Conservation (phyloP, 2,329 filamentous ascomycete genomes). For the Penicillium sp. region DNA sequence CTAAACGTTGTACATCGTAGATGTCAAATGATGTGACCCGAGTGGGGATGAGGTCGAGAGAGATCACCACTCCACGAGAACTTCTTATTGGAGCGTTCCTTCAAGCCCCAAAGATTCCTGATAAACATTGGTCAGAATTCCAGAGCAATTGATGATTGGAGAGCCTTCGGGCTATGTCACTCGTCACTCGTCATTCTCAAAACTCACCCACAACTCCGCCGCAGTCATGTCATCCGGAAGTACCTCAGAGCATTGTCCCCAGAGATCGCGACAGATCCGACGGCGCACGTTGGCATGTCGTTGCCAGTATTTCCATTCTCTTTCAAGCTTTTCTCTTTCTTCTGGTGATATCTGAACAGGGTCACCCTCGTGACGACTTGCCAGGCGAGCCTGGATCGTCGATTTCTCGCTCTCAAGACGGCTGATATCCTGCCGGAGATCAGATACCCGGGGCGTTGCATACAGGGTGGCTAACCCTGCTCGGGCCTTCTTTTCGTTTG, state of each 20-base stretch:
- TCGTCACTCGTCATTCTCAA: neutral
- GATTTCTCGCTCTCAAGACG: slow-evolving; percentile 47
- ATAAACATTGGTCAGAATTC: slow-evolving; percentile 7
- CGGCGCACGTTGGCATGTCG: slow-evolving; percentile 41
- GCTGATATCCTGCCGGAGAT: slow-evolving; percentile 47
- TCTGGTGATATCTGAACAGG: slow-evolving; percentile 44
- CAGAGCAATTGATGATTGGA: slow-evolving; percentile 8
- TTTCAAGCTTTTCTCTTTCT: slow-evolving; percentile 49
- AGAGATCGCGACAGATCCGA: slow-evolving; percentile 52
- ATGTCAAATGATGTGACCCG: slow-evolving; percentile 24
- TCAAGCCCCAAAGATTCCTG: slow-evolving; percentile 41
- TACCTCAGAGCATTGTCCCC: slow-evolving; percentile 49
- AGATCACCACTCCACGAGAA: slow-evolving; percentile 20
- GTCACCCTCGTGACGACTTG: slow-evolving; percentile 42
- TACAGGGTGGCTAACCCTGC: slow-evolving; percentile 47
- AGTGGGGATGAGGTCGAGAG: slow-evolving; percentile 12
- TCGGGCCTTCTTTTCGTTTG: slow-evolving; percentile 51
- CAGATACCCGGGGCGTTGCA: slow-evolving; percentile 50
- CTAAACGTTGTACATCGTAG: slow-evolving; percentile 5
- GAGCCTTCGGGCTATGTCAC: neutral
- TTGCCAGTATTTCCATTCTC: slow-evolving; percentile 48
- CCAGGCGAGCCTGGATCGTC: slow-evolving; percentile 42
- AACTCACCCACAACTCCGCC: slow-evolving; percentile 51
- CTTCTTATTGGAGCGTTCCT: slow-evolving; percentile 29
- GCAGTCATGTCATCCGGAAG: slow-evolving; percentile 48